Percentiles rank a stretch among this genome's conserved stretches.
Conservation (phyloP, 192 early-diverging fungal species). For the Rhizophagus prolifer region DNA sequence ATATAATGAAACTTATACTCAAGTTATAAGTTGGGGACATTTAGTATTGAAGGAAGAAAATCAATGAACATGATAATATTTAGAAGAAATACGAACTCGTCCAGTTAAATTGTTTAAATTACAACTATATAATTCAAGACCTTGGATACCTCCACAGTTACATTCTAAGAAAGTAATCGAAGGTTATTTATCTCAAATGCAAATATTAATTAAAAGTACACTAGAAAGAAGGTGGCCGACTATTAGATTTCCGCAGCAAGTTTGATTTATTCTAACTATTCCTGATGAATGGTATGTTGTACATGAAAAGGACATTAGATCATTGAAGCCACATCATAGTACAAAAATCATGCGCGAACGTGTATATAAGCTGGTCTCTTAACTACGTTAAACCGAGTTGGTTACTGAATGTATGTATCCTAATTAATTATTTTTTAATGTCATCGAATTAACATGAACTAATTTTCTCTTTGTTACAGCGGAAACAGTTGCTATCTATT, state of each 20-base stretch:
- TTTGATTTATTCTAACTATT: neutral
- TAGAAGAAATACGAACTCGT: neutral
- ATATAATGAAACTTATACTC: neutral
- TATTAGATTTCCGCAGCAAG: slow-evolving; percentile 12
- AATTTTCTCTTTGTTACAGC: neutral
- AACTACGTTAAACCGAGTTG: neutral
- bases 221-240: neutral
- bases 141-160: slow-evolving; percentile 1
- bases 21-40: slow-evolving; percentile 15
- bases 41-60: neutral
- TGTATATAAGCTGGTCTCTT: neutral
- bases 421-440: neutral
- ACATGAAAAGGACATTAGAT: too few relatives aligned
- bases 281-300: slow-evolving; percentile 5
- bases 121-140: slow-evolving; percentile 11
- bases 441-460: neutral
- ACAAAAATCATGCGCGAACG: neutral
- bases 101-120: slow-evolving; percentile 28
- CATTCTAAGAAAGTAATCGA: neutral
- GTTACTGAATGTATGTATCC: neutral
- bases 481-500: neutral
- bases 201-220: neutral
- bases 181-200: slow-evolving; percentile 21
- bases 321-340: too few relatives aligned
- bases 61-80: neutral